Conservation (phyloP, 768 basidiomycete species). For the Phlebiopsis flavidoalba region DNA sequence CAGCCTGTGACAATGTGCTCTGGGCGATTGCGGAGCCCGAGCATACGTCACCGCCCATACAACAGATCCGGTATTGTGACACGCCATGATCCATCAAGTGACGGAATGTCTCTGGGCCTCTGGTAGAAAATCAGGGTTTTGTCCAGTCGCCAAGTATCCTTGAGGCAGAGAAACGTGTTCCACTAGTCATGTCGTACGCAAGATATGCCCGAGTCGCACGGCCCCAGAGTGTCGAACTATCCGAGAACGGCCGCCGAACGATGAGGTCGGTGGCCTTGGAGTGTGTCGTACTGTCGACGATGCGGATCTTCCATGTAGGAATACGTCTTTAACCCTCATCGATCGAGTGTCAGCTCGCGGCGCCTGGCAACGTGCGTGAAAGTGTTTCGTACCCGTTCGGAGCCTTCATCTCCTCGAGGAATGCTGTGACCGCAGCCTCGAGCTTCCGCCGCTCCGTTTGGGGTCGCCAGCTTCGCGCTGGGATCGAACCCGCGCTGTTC, state of each 20-base stretch:
- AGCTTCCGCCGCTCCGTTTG: neutral
- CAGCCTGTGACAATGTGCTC: neutral
- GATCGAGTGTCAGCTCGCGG: neutral
- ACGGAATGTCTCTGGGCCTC: neutral
- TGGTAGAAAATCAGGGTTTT: neutral
- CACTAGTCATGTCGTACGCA: neutral
- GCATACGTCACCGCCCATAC: conserved; percentile 4
- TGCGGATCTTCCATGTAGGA: neutral
- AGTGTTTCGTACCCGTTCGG: neutral
- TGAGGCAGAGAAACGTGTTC: neutral
- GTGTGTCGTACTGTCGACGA: neutral
- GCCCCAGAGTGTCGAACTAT: neutral
- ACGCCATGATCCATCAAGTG: neutral
- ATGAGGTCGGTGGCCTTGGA: neutral
- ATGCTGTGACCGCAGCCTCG: neutral
- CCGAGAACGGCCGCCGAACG: neutral
- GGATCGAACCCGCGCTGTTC: conserved; percentile 2
- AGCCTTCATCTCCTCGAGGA: neutral
- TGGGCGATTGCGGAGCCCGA: neutral
- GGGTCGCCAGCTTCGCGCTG: neutral
- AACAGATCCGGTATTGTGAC: neutral
- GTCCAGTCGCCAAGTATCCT: conserved; percentile 2
- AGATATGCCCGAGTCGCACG: conserved; percentile 6
- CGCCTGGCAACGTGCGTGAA: neutral
- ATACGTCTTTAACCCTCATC: neutral